Conservation (phyloP, 495 filamentous ascomycete species). For the Penicillium salamii region DNA sequence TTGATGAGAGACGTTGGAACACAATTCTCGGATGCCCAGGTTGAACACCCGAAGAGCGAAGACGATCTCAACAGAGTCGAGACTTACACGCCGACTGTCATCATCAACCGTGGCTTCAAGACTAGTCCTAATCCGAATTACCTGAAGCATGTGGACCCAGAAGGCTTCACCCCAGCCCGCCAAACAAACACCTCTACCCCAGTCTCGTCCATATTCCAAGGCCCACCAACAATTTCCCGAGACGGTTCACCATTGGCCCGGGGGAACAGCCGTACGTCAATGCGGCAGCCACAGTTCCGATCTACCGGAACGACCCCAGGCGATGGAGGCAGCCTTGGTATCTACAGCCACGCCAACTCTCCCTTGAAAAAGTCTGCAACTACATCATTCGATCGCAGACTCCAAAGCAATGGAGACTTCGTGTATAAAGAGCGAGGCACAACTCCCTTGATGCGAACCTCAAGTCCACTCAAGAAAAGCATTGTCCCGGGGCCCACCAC, state of each 20-base stretch:
- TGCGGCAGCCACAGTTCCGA: slow-evolving; percentile 59
- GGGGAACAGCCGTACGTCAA: slow-evolving; percentile 36
- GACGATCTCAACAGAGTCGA: slow-evolving; percentile 55
- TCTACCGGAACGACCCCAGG: slow-evolving; percentile 41
- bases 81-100: slow-evolving; percentile 70
- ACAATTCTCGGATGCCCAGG: slow-evolving; percentile 53
- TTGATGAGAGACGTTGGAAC: slow-evolving; percentile 80
- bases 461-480: slow-evolving; percentile 43
- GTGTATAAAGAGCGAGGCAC: slow-evolving; percentile 40
- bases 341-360: slow-evolving; percentile 77
- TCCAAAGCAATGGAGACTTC: slow-evolving; percentile 35
- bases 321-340: slow-evolving; percentile 76
- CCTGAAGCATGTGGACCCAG: slow-evolving; percentile 70
- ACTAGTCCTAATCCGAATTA: slow-evolving; percentile 90
- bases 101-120: slow-evolving; percentile 77
- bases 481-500: slow-evolving; percentile 36
- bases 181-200: slow-evolving; percentile 26
- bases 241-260: slow-evolving; percentile 53
- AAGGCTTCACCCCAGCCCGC: slow-evolving; percentile 44
- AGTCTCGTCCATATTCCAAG: slow-evolving; percentile 21
- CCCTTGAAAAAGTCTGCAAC: slow-evolving; percentile 67
- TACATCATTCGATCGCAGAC: slow-evolving; percentile 39
- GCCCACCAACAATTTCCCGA: slow-evolving; percentile 33
- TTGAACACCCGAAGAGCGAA: slow-evolving; percentile 42
- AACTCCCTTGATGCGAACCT: slow-evolving; percentile 35